Percentiles rank a stretch among this genome's conserved stretches.
Evolutionary conservation across 257 asterid genomes (phyloP).

Genomic region (Ajuga chamaepitys): DNA sequence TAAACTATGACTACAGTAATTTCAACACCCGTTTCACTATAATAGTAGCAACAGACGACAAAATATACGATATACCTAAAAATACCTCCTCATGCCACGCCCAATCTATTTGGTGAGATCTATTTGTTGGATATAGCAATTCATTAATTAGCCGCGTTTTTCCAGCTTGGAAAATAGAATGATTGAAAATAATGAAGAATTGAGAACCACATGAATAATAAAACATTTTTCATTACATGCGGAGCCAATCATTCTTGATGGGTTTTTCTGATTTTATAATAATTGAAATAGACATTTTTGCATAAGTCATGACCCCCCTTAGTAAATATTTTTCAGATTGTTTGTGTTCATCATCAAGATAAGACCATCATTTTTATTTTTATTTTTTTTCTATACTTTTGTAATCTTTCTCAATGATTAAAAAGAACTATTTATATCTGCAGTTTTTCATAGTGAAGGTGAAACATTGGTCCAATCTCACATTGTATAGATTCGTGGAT

Average conservation of each 20-base stretch:
- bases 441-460: neutral
- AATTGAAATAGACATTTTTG: neutral
- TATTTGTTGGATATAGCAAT: no score
- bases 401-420: neutral
- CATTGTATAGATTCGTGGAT: neutral
- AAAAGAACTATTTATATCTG: neutral
- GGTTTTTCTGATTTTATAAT: slow-evolving; percentile 3
- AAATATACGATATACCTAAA: no score
- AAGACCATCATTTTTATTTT: slow-evolving; percentile 3
- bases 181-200: neutral
- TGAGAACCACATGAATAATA: slow-evolving; percentile 13
- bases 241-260: slow-evolving; percentile 35
- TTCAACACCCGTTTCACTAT: no score
- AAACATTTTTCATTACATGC: slow-evolving; percentile 24
- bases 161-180: neutral
- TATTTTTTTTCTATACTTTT: neutral
- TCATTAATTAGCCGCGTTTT: no score
- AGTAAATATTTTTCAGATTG: slow-evolving; percentile 8
- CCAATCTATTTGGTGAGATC: no score
- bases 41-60: no score
- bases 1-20: no score
- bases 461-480: neutral
- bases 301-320: slow-evolving; percentile 12
- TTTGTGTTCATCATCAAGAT: slow-evolving; percentile 11
- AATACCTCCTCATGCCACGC: no score